Conservation (phyloP, 768 basidiomycete species). For the Rhodotorula paludigena region DNA sequence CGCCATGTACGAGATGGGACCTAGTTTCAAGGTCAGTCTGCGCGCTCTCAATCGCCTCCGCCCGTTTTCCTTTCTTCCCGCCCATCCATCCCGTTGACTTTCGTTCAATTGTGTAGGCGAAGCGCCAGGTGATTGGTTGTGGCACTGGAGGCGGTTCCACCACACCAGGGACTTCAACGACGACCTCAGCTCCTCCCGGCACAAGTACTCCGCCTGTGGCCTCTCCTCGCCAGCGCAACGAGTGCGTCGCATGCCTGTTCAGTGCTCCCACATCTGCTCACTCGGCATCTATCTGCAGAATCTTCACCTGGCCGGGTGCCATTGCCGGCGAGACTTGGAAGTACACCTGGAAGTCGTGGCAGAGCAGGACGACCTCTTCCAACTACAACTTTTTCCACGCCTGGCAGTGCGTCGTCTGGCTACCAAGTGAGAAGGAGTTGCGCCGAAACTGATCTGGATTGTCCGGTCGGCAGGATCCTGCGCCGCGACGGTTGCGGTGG, state of each 20-base stretch:
- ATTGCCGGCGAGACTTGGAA: slow-evolving; percentile 5
- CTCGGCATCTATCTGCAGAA: neutral
- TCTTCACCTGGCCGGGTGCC: slow-evolving; percentile 27
- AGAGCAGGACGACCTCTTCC: neutral
- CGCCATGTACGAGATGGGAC: neutral
- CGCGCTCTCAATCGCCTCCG: too few species aligned
- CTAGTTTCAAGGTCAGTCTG: slow-evolving; percentile 1
- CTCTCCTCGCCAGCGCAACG: slow-evolving; percentile 8
- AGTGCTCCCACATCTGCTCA: neutral
- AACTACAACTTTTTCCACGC: slow-evolving; percentile 19
- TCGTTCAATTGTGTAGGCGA: neutral
- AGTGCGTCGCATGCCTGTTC: neutral
- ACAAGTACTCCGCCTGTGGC: neutral
- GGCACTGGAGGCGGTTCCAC: neutral
- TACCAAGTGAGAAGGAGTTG: too few species aligned
- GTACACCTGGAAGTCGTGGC: slow-evolving; percentile 18
- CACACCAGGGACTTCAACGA: neutral
- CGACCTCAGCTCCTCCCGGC: neutral
- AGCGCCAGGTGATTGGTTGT: slow-evolving; percentile 12
- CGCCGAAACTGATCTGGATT: neutral
- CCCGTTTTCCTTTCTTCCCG: neutral
- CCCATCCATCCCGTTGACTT: neutral
- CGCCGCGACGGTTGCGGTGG: slow-evolving; percentile 25
- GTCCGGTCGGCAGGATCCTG: neutral
- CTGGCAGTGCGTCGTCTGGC: slow-evolving; percentile 8